Conservation (phyloP, 2,329 filamentous ascomycete genomes). For the Stemphylium beticola region DNA sequence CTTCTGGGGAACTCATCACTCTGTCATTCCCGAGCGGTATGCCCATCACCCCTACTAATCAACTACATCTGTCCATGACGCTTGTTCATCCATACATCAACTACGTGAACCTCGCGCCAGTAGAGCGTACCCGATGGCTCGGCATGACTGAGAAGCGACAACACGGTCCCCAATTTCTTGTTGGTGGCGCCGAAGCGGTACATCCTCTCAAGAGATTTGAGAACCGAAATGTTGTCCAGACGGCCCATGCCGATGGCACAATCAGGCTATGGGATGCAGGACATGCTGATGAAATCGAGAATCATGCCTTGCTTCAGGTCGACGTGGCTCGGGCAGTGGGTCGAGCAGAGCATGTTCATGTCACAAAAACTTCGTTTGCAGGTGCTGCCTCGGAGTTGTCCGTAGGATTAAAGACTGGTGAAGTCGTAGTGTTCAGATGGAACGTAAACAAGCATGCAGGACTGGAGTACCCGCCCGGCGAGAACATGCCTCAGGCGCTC, state of each 20-base stretch:
- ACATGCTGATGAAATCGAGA: slow-evolving; percentile 92
- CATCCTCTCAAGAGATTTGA: slow-evolving; percentile 79
- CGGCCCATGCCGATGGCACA: slow-evolving; percentile 88
- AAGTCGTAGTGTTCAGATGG: slow-evolving; percentile 87
- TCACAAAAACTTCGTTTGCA: slow-evolving; percentile 80
- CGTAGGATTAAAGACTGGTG: slow-evolving; percentile 80
- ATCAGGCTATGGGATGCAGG: slow-evolving; percentile 93
- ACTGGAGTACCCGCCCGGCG: slow-evolving; percentile 63
- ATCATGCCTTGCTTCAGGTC: slow-evolving; percentile 78
- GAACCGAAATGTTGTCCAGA: slow-evolving; percentile 81
- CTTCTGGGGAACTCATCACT: slow-evolving; percentile 87
- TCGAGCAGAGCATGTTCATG: slow-evolving; percentile 76
- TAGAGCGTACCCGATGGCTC: slow-evolving; percentile 84
- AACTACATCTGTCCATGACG: slow-evolving; percentile 84
- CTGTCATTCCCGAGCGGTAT: slow-evolving; percentile 92
- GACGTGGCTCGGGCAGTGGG: slow-evolving; percentile 84
- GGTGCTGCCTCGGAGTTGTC: slow-evolving; percentile 83
- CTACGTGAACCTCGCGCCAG: slow-evolving; percentile 70
- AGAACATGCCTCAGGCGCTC: slow-evolving; percentile 59
- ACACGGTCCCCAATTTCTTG: slow-evolving; percentile 77
- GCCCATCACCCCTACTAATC: slow-evolving; percentile 89
- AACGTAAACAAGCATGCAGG: slow-evolving; percentile 78
- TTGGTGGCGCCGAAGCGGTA: slow-evolving; percentile 76
- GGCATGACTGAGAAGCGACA: slow-evolving; percentile 85
- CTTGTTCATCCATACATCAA: slow-evolving; percentile 91